phyloP scores from a whole-genome alignment of 345 rosid genomes.

The Rhizophora mangle region DNA sequence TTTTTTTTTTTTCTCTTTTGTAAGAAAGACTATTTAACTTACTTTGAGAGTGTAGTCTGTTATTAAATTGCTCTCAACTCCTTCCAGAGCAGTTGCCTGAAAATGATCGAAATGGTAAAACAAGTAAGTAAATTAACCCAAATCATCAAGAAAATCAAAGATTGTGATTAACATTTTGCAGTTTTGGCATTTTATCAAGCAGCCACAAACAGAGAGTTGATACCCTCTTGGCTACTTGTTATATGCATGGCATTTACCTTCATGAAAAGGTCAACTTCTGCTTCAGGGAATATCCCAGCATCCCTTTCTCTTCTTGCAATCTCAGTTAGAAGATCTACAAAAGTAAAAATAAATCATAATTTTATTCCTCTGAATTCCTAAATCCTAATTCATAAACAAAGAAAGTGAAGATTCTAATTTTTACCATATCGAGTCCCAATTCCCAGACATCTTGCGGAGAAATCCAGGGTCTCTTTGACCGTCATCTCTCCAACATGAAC shows the following conservation, averaged over 20 bases:
- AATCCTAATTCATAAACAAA: background rate
- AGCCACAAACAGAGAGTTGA: background rate
- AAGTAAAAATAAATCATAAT: background rate
- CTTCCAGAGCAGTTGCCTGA: slow-evolving; percentile 68
- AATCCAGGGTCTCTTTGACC: slow-evolving; percentile 14
- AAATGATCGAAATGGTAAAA: background rate
- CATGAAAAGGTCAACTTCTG: slow-evolving; percentile 89
- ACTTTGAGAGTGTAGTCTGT: slow-evolving; percentile 90
- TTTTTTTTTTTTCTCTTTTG: background rate
- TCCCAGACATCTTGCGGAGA: slow-evolving; percentile 76
- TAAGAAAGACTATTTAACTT: slow-evolving; percentile 4
- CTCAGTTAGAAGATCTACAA: slow-evolving; percentile 65
- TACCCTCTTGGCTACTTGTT: background rate
- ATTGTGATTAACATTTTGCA: background rate
- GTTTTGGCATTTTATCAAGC: background rate
- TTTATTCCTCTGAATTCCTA: background rate
- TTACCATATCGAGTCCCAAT: slow-evolving; percentile 80
- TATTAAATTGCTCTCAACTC: slow-evolving; percentile 67
- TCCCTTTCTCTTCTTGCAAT: slow-evolving; percentile 76
- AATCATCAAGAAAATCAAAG: too few relatives aligned
- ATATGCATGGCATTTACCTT: slow-evolving; percentile 34
- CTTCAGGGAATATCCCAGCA: slow-evolving; percentile 73
- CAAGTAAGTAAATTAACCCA: too few relatives aligned
- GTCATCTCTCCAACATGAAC: slow-evolving; percentile 14
- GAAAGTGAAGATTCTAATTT: background rate